A percentile compares a stretch with the other conserved stretches of the same genome.
These are phyloP conservation scores for Cydonia oblonga DNA, from an alignment of 331 rosid genomes.

Conservation along the genomic window DNA sequence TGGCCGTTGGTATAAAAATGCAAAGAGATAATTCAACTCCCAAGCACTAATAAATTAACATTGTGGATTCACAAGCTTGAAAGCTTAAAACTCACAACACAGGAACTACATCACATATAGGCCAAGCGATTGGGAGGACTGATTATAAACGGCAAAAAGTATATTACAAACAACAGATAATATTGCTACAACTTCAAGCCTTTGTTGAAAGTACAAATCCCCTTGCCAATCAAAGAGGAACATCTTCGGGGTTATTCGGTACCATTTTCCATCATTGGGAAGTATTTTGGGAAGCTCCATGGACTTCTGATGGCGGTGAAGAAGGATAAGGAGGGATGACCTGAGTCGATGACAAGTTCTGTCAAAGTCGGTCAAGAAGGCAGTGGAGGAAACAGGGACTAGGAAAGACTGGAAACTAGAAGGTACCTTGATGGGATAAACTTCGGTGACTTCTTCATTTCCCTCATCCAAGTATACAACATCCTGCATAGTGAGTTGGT, in stretches of 20 bases:
- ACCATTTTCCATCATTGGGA: background rate
- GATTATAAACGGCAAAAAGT: background rate
- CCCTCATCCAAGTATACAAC: conserved; percentile 86
- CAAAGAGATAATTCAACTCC: background rate
- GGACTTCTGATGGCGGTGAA: background rate
- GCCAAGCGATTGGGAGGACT: background rate
- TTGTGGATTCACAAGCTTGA: background rate
- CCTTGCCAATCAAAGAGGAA: background rate
- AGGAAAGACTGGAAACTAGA: conserved; percentile 16
- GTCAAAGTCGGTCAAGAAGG: conserved; percentile 8
- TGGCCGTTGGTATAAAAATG: background rate
- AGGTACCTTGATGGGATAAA: conserved; percentile 57
- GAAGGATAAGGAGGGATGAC: conserved; percentile 6
- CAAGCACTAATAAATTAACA: background rate
- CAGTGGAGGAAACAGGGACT: conserved; percentile 11
- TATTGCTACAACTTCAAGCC: background rate
- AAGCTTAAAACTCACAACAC: background rate
- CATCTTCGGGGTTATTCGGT: background rate
- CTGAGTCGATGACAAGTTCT: background rate
- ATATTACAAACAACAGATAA: conserved; percentile 1
- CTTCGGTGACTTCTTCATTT: conserved; percentile 82
- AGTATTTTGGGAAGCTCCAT: background rate
- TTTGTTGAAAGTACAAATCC: background rate
- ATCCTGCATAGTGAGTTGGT: conserved; percentile 97
- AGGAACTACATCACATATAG: background rate